Percentiles rank a stretch among this genome's conserved stretches.
Conservation (phyloP, 2,329 filamentous ascomycete species). For the Claviceps maximensis region DNA sequence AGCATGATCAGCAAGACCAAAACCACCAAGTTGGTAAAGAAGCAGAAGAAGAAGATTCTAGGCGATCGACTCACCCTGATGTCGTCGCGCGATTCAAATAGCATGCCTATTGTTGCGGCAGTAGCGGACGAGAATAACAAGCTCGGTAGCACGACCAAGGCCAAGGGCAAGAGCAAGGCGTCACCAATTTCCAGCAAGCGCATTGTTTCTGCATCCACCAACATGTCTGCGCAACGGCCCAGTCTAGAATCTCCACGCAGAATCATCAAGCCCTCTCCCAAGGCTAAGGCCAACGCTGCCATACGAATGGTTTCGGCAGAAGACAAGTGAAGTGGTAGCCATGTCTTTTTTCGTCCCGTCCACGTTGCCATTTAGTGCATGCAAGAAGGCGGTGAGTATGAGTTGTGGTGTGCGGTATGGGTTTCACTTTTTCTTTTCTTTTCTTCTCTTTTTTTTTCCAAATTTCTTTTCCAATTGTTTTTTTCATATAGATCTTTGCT, state of each 20-base stretch:
- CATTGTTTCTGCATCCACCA: neutral
- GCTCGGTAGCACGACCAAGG: neutral
- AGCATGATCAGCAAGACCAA: neutral
- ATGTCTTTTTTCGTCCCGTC: neutral
- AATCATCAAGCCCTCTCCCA: conserved; percentile 7
- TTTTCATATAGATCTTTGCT: no score
- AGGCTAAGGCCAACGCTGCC: conserved; percentile 6
- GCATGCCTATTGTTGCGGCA: conserved; percentile 10
- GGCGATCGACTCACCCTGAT: conserved; percentile 2
- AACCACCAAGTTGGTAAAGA: conserved; percentile 10
- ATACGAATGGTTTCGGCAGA: conserved; percentile 4
- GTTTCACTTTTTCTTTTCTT: neutral
- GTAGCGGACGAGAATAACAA: conserved; percentile 1
- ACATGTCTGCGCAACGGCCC: neutral
- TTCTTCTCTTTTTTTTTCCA: no score
- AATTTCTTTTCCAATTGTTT: no score
- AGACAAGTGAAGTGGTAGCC: neutral
- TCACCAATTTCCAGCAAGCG: neutral
- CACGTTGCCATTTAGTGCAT: no score
- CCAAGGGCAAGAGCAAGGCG: neutral
- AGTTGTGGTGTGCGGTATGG: no score
- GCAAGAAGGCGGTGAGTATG: no score
- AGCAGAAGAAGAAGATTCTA: conserved; percentile 8
- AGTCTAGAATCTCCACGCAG: neutral
- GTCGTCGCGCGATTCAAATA: conserved; percentile 9